These are phyloP conservation scores for Hemileia vastatrix DNA, from an alignment of 1,284 basidiomycete genomes.

Conservation along the genomic window DNA sequence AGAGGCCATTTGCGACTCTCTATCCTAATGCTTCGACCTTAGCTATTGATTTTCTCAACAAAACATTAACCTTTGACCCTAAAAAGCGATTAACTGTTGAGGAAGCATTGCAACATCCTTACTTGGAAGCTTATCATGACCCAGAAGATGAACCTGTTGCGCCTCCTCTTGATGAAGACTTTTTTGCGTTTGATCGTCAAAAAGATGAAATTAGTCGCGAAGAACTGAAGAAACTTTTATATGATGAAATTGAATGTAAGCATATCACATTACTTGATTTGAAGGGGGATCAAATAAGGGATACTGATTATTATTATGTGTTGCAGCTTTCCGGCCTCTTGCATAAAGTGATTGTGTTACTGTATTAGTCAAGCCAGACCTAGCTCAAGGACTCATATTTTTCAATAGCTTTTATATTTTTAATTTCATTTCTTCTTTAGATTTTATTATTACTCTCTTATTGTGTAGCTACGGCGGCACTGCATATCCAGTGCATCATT, in stretches of 20 bases:
- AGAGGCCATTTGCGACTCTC: slow-evolving; percentile 61
- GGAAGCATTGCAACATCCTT: slow-evolving; percentile 80
- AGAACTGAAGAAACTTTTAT: slow-evolving; percentile 53
- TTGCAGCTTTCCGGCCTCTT: too few relatives aligned
- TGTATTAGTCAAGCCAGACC: too few relatives aligned
- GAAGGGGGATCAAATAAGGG: too few relatives aligned
- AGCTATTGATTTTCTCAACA: slow-evolving; percentile 84
- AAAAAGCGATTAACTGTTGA: slow-evolving; percentile 87
- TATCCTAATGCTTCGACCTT: slow-evolving; percentile 77
- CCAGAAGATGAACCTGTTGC: slow-evolving; percentile 62
- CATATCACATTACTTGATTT: neutral
- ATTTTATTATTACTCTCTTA: too few relatives aligned
- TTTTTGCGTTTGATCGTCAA: slow-evolving; percentile 90
- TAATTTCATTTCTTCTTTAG: too few relatives aligned
- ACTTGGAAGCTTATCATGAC: slow-evolving; percentile 67
- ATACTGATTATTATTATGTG: too few relatives aligned
- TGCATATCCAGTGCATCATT: too few relatives aligned
- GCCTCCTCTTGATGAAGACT: slow-evolving; percentile 74
- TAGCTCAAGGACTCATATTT: too few relatives aligned
- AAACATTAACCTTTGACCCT: slow-evolving; percentile 64
- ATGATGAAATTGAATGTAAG: slow-evolving; percentile 20
- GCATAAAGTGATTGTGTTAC: too few relatives aligned
- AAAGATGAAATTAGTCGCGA: slow-evolving; percentile 86
- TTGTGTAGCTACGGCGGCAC: too few relatives aligned
- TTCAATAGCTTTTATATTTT: too few relatives aligned